Evolutionary conservation across 2,329 filamentous ascomycete species (phyloP), one percentile per base, ranked within the genome.

Genomic region (Penicillium digitatum): DNA sequence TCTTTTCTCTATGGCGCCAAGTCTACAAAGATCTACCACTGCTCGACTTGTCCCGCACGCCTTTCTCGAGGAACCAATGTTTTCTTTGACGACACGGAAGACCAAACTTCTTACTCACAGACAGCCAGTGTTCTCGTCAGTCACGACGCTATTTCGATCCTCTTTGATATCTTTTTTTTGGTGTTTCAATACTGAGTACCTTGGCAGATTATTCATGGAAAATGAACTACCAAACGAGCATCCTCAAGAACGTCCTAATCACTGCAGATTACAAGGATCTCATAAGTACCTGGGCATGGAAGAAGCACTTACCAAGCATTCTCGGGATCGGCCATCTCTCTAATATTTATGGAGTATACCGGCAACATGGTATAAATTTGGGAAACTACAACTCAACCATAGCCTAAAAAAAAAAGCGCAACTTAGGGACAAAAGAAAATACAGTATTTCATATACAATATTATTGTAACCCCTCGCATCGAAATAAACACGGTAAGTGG

Each of bases 401-500:
- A 7, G 12, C 6, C 8, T n/a, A 40, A 5, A 24, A 16, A 16
- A 26, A 27, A 11, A n/a, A n/a, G n/a, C n/a, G n/a, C n/a, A n/a
- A n/a, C n/a, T n/a, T 7, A 10, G 2, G 26, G 16, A 5, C 16
- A 24, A 2, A 27, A 3, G 5, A 27, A 27, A 27, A 11, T 42
- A 42, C 22, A 42, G 22, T n/a, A 24, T 26, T 16, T 24, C 11
- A 14, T 10, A n/a, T 10, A 40, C 22, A 42, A 42, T 42, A 42
- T 26, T 27, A 26, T 42, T 26, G 16, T n/a, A 5, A 34, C 26
- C 34, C 24, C 44, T 48, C 18, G 7, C 39, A 40, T 31, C 6
- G 7, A 37, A 39, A 20, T 11, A 26, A 40, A 43, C n/a, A 31
- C 52, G 47, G 40, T 27, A 54, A 54, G 52, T 51, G 46, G 47